Evolutionary conservation across 345 rosid species (phyloP).

Genomic region (Boechera divaricarpa): DNA sequence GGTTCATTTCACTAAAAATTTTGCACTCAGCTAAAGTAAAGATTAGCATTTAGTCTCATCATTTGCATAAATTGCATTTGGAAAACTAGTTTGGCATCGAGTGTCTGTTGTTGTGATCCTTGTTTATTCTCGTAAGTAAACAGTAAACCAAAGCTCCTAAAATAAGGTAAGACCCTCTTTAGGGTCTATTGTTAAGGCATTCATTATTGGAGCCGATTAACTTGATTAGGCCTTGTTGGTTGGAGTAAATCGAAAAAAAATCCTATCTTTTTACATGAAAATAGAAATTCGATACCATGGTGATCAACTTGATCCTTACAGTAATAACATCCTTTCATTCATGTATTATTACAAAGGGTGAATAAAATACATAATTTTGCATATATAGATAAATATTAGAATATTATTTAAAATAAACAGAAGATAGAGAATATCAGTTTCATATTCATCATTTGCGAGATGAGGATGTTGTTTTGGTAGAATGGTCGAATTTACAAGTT

Average conservation of each 20-base stretch:
- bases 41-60: constrained; percentile 27
- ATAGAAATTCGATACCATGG: background rate
- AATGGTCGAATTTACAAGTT: constrained; percentile 49
- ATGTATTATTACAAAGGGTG: background rate
- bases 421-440: background rate
- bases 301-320: background rate
- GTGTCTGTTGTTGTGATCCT: constrained; percentile 13
- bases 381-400: background rate
- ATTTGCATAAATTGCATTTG: constrained; percentile 12
- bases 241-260: background rate
- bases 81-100: constrained; percentile 10
- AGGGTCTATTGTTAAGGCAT: background rate
- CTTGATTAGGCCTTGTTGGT: background rate
- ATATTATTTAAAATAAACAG: background rate
- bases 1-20: background rate
- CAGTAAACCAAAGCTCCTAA: background rate
- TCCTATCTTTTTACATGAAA: background rate
- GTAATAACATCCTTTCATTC: background rate
- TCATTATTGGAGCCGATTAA: background rate
- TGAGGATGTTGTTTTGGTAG: constrained; percentile 33
- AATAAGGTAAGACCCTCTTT: constrained; percentile 12
- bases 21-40: constrained; percentile 4
- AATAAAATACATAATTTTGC: background rate
- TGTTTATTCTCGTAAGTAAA: background rate
- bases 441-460: background rate